These are phyloP conservation scores for Ophiognomonia clavigignenti-juglandacearum DNA, from an alignment of 2,329 filamentous ascomycete species.

Conservation along the genomic window DNA sequence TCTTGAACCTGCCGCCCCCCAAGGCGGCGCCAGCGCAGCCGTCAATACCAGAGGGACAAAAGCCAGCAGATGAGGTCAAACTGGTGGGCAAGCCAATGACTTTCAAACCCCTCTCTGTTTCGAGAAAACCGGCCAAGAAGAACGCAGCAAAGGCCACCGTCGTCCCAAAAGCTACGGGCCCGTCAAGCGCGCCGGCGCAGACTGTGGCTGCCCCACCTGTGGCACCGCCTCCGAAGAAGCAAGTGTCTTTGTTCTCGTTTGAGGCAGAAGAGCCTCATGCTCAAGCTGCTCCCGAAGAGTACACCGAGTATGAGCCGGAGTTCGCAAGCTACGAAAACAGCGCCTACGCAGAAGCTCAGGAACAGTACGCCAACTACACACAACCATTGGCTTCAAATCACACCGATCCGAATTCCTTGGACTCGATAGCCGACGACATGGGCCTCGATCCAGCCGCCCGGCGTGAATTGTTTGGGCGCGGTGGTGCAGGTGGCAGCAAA, in stretches of 20 bases:
- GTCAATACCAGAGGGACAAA: slow-evolving; percentile 51
- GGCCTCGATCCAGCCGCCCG: slow-evolving; percentile 72
- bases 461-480: slow-evolving; percentile 80
- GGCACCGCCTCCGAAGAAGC: slow-evolving; percentile 35
- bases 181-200: slow-evolving; percentile 16
- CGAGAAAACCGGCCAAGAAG: slow-evolving; percentile 68
- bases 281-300: slow-evolving; percentile 17
- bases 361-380: slow-evolving; percentile 7
- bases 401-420: slow-evolving; percentile 48
- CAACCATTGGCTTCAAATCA: slow-evolving; percentile 10
- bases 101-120: slow-evolving; percentile 86
- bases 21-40: slow-evolving; percentile 34
- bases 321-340: slow-evolving; percentile 23
- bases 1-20: slow-evolving; percentile 35
- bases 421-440: slow-evolving; percentile 68
- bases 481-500: slow-evolving; percentile 32
- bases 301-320: slow-evolving; percentile 31
- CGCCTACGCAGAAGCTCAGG: slow-evolving; percentile 24
- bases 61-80: slow-evolving; percentile 60
- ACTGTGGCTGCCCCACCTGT: not conserved
- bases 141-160: slow-evolving; percentile 25
- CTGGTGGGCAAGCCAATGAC: slow-evolving; percentile 74
- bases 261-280: slow-evolving; percentile 34
- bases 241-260: slow-evolving; percentile 67
- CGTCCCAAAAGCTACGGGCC: slow-evolving; percentile 9